These are phyloP conservation scores for Glonium stellatum DNA, from an alignment of 495 filamentous ascomycete species.

Conservation along the genomic window DNA sequence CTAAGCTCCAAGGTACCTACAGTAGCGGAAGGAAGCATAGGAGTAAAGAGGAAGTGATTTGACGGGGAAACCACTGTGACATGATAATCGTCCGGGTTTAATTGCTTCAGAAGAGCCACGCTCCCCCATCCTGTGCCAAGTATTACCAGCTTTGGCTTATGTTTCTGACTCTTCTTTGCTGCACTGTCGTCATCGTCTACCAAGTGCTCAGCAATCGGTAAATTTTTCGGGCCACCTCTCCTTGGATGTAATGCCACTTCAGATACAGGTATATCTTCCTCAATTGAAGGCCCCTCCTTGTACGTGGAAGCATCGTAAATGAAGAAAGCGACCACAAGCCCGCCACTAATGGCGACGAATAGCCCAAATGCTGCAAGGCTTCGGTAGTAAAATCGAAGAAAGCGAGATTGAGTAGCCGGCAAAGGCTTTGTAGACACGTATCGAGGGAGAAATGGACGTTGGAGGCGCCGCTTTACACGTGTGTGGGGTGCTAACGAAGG, in stretches of 20 bases:
- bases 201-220: conserved; percentile 79
- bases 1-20: conserved; percentile 90
- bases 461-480: background rate
- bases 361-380: conserved; percentile 53
- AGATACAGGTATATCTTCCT: conserved; percentile 71
- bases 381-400: conserved; percentile 42
- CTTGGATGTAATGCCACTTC: conserved; percentile 73
- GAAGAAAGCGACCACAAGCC: conserved; percentile 72
- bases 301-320: conserved; percentile 93
- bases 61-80: conserved; percentile 88
- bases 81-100: conserved; percentile 87
- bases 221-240: conserved; percentile 87
- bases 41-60: conserved; percentile 97
- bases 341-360: conserved; percentile 48
- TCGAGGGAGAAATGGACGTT: conserved; percentile 4
- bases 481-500: conserved; percentile 8
- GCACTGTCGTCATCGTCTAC: conserved; percentile 81
- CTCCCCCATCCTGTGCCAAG: conserved; percentile 94
- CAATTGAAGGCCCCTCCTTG: conserved; percentile 50
- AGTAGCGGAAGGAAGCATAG: conserved; percentile 93
- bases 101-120: conserved; percentile 80
- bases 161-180: conserved; percentile 58
- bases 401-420: conserved; percentile 19
- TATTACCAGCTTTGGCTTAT: conserved; percentile 87
- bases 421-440: conserved; percentile 22